Evolutionary conservation across 805 yeast species (phyloP), one percentile per base, ranked within the genome.

Genomic region (Priceomyces fermenticarens): DNA sequence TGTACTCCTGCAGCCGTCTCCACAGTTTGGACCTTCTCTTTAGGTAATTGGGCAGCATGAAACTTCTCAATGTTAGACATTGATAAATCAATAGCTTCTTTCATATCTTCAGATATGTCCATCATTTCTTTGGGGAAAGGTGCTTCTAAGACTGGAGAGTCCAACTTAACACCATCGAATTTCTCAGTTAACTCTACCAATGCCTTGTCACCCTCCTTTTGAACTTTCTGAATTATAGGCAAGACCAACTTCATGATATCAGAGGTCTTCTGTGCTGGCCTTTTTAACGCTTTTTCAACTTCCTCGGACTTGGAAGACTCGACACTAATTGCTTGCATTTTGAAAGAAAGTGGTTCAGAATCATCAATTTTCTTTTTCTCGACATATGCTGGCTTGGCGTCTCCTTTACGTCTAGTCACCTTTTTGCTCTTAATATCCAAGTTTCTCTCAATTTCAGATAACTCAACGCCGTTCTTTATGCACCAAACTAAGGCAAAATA

Each of bases 231-330:
- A 34, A 93, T 81, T 46, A 93, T 93, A 31, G 99, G 99, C 30
- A 82, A 77, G 20, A 95, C 98, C 40, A 93, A 74, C 49, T 85
- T 82, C 95, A 90, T 88, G 47, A 93, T 95, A 55, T 88, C 93
- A 14, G 90, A 75, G 15, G 97, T 87, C 56, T 85, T 85, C 67
- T 93, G 98, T 38, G 88, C 93, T n/a, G 99, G 99, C 67, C 99
- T 84, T 23, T 81, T 75, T 43, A 93, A 73, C 8, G 93, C 89
- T 20, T 70, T 65, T 15, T 65, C 67, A 15, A 93, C 77, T 14
- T 49, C 47, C 5, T 73, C 78, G 6, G 56, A 57, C 10, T 63
- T 59, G 1, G 74, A 49, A 6, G 73, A 50, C 2, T 67, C 67
- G 4, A 69, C 71, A 41, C 73, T 62, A 35, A 80, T 63, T 40